These are phyloP conservation scores for Symbiotaphrina buchneri DNA, from an alignment of 495 filamentous ascomycete species.

Conservation along the genomic window DNA sequence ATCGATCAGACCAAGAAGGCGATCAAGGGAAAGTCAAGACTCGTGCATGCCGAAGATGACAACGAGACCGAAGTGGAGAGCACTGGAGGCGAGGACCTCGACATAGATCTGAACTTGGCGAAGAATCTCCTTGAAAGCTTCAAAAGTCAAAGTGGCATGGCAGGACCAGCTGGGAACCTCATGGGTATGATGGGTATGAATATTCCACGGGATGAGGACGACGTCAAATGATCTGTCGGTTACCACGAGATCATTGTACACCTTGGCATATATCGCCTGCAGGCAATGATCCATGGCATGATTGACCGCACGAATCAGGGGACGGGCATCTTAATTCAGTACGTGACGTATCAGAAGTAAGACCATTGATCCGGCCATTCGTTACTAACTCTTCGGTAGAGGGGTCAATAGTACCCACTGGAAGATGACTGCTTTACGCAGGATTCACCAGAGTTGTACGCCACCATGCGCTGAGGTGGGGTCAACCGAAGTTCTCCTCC, in stretches of 20 bases:
- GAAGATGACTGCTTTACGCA: too few species aligned
- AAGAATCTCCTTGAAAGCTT: conserved; percentile 80
- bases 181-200: conserved; percentile 64
- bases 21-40: conserved; percentile 4
- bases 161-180: conserved; percentile 71
- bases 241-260: background rate
- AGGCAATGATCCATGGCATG: too few species aligned
- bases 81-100: conserved; percentile 27
- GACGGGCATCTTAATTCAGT: too few species aligned
- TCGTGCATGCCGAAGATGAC: conserved; percentile 5
- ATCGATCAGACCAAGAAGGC: background rate
- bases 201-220: conserved; percentile 56
- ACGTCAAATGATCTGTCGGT: conserved; percentile 9
- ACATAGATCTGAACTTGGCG: conserved; percentile 70
- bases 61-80: conserved; percentile 13
- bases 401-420: too few species aligned
- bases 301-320: too few species aligned
- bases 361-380: too few species aligned
- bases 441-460: too few species aligned
- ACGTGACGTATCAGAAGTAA: too few species aligned
- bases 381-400: too few species aligned
- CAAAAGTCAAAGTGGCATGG: conserved; percentile 63
- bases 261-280: too few species aligned
- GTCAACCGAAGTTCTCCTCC: too few species aligned
- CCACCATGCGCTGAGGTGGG: too few species aligned